Percentiles rank a stretch among this genome's conserved stretches.
Evolutionary conservation across 148 eudicot species (phyloP).

Genomic region (Simmondsia chinensis): DNA sequence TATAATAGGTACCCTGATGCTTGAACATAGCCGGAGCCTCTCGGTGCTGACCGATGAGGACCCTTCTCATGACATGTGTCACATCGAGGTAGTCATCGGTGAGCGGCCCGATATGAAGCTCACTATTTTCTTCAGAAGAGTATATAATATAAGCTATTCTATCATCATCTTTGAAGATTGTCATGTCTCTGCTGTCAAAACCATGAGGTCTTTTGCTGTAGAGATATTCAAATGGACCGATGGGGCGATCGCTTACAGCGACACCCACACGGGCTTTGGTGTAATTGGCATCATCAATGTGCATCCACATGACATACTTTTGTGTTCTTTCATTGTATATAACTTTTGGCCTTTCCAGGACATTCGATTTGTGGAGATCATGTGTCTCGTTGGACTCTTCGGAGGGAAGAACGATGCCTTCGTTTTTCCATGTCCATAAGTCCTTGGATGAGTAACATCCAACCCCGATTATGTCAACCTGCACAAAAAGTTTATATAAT

Average conservation of each 20-base stretch:
- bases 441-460: slow-evolving; percentile 98
- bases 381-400: slow-evolving; percentile 75
- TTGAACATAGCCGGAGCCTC: slow-evolving; percentile 96
- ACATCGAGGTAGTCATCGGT: slow-evolving; percentile 67
- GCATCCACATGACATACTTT: slow-evolving; percentile 99
- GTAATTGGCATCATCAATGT: slow-evolving; percentile 80
- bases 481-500: not conserved
- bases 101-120: slow-evolving; percentile 89
- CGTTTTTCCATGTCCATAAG: slow-evolving; percentile 94
- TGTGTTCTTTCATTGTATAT: slow-evolving; percentile 55
- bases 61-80: slow-evolving; percentile 37
- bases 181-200: slow-evolving; percentile 90
- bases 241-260: slow-evolving; percentile 60
- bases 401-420: slow-evolving; percentile 79
- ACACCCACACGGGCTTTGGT: slow-evolving; percentile 86
- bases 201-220: slow-evolving; percentile 80
- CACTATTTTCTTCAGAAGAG: slow-evolving; percentile 84
- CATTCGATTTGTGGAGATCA: slow-evolving; percentile 87
- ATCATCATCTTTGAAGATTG: slow-evolving; percentile 88
- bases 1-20: slow-evolving; percentile 77
- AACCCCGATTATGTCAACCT: slow-evolving; percentile 94
- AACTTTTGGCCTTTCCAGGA: slow-evolving; percentile 94
- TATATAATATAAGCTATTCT: slow-evolving; percentile 71
- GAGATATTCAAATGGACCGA: slow-evolving; percentile 81
- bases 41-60: slow-evolving; percentile 70